phyloP scores from a whole-genome alignment of 2,329 filamentous ascomycete species.

The Apiospora pterosperma region DNA sequence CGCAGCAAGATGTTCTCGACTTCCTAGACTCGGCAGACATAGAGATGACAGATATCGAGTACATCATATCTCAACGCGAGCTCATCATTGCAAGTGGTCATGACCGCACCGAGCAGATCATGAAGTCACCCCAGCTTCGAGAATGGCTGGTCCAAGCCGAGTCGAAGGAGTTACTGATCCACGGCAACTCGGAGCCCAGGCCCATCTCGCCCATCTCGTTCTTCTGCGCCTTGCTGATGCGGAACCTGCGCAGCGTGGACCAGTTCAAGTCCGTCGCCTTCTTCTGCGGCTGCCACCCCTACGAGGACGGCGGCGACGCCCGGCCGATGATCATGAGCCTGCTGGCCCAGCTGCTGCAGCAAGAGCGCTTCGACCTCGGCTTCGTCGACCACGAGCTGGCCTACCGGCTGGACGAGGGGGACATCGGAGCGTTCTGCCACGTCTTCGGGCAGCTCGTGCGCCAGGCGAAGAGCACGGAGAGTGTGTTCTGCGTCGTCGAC shows the following conservation, averaged over 20 bases:
- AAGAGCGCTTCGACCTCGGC: neutral
- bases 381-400: neutral
- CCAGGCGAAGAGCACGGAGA: neutral
- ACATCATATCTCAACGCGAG: neutral
- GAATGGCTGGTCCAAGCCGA: neutral
- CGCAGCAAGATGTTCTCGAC: neutral
- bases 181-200: neutral
- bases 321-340: slow-evolving; percentile 3
- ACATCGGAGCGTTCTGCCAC: neutral
- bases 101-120: neutral
- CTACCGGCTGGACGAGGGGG: neutral
- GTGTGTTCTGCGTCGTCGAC: neutral
- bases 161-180: neutral
- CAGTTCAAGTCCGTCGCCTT: neutral
- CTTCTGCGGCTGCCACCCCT: neutral
- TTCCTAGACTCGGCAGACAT: neutral
- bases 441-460: neutral
- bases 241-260: neutral
- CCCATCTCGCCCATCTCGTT: neutral
- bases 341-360: neutral
- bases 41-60: neutral
- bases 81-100: neutral
- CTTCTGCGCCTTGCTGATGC: neutral
- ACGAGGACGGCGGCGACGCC: neutral
- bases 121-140: neutral